Evolutionary conservation across 208 protist genomes (phyloP).

Genomic region (Leishmania gerbilli): DNA sequence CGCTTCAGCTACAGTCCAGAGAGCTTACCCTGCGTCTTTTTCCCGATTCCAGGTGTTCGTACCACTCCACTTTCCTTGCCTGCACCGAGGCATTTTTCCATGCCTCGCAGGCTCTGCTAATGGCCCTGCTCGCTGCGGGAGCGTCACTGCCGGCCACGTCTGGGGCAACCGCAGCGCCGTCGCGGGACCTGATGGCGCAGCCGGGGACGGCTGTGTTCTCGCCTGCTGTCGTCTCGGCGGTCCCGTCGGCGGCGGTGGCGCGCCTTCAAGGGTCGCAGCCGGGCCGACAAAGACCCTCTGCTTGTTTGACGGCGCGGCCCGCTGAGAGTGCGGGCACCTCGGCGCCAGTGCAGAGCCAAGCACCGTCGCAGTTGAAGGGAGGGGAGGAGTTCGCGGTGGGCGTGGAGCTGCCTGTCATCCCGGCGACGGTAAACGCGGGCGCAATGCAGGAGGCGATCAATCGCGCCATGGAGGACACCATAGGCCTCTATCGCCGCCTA

Average conservation of each 20-base stretch:
- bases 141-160: background rate
- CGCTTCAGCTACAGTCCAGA: constrained; percentile 15
- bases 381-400: constrained; percentile 20
- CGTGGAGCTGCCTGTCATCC: constrained; percentile 13
- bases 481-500: constrained; percentile 8
- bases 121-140: constrained; percentile 4
- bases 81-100: constrained; percentile 27
- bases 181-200: background rate
- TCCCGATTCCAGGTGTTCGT: constrained; percentile 22
- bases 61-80: constrained; percentile 30
- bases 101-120: constrained; percentile 12
- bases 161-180: no score
- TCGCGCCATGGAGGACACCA: background rate
- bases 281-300: background rate
- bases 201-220: background rate
- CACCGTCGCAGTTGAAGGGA: background rate
- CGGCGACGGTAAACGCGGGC: constrained; percentile 14
- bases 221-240: background rate
- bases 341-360: background rate
- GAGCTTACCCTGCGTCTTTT: constrained; percentile 27
- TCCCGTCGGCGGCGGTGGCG: background rate
- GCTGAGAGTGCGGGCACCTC: background rate
- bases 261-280: background rate
- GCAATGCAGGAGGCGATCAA: background rate
- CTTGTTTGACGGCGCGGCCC: background rate